Conservation (phyloP, 805 yeast genomes). For the Candida andamanensis region DNA sequence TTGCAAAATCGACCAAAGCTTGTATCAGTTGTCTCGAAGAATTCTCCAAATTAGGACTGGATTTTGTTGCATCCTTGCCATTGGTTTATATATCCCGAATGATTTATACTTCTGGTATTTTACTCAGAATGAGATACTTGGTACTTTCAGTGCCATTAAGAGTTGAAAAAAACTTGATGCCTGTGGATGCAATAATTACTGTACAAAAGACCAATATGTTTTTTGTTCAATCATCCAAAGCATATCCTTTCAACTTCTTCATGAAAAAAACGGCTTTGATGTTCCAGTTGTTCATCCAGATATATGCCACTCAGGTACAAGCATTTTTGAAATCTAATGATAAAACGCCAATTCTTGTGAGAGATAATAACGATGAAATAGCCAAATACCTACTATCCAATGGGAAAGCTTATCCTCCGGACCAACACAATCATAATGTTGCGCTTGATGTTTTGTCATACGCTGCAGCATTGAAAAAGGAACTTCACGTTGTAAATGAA, state of each 20-base stretch:
- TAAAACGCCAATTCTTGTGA: conserved; percentile 18
- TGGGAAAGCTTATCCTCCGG: neutral
- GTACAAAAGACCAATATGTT: conserved; percentile 25
- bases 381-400: neutral
- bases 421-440: conserved; percentile 7
- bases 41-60: conserved; percentile 39
- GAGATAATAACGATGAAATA: conserved; percentile 1
- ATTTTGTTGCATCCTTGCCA: conserved; percentile 53
- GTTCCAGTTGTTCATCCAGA: conserved; percentile 54
- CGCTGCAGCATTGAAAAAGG: conserved; percentile 33
- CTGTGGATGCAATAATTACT: conserved; percentile 37
- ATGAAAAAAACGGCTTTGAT: conserved; percentile 52
- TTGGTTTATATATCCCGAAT: conserved; percentile 51
- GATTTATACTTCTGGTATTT: conserved; percentile 62
- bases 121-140: conserved; percentile 51
- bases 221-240: conserved; percentile 23
- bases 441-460: conserved; percentile 37
- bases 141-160: conserved; percentile 48
- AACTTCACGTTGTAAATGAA: conserved; percentile 2
- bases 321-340: conserved; percentile 22
- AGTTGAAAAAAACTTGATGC: conserved; percentile 42
- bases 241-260: conserved; percentile 39
- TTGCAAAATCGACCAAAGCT: conserved; percentile 48
- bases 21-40: conserved; percentile 49
- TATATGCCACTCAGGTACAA: conserved; percentile 53